Evolutionary conservation across 176 grass and related monocot species (phyloP).

Genomic region (Rhynchospora breviuscula): DNA sequence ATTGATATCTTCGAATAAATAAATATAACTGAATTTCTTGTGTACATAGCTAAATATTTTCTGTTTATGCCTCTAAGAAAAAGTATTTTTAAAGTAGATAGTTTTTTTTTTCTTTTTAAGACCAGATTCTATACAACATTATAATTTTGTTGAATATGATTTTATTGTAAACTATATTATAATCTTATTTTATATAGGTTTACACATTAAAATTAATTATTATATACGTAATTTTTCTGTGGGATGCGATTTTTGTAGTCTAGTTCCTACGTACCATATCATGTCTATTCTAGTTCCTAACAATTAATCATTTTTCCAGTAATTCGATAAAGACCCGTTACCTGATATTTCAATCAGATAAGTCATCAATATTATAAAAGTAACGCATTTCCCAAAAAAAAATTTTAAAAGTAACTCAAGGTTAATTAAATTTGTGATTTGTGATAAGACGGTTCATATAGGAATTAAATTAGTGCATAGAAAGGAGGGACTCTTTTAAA

Average conservation of each 20-base stretch:
- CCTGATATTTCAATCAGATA: not conserved
- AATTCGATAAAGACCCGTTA: not conserved
- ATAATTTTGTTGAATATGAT: not conserved
- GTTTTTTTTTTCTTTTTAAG: too few relatives aligned
- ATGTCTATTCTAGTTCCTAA: too few relatives aligned
- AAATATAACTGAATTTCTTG: not conserved
- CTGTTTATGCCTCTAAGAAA: too few relatives aligned
- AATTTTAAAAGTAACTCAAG: not conserved
- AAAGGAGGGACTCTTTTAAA: not conserved
- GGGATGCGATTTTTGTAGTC: too few relatives aligned
- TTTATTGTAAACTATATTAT: not conserved
- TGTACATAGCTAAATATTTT: not conserved
- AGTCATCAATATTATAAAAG: not conserved
- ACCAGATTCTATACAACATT: not conserved
- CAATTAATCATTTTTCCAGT: not conserved
- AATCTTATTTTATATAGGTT: not conserved
- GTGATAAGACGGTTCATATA: constrained; percentile 8
- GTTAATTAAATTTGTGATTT: not conserved
- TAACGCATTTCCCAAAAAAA: not conserved
- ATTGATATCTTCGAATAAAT: not conserved
- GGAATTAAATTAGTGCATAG: not conserved
- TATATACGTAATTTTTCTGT: too few relatives aligned
- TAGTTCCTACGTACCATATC: too few relatives aligned
- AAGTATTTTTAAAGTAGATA: too few relatives aligned
- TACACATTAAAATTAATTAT: too few relatives aligned